phyloP scores from a whole-genome alignment of 2,329 filamentous ascomycete species.

The Raffaelea deltoideospora region DNA sequence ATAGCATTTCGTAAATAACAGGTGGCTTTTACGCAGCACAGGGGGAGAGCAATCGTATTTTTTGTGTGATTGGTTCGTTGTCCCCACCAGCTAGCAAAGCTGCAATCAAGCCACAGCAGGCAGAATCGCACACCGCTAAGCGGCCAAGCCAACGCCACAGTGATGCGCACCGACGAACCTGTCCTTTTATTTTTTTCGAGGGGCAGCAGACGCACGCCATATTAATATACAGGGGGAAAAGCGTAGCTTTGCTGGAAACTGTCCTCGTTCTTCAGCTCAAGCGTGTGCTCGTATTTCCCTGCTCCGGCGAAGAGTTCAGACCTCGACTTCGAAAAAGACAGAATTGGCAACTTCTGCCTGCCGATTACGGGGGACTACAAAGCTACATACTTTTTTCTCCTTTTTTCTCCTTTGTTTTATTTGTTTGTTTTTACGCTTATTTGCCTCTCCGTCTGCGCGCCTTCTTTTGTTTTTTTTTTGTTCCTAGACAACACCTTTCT shows the following conservation, averaged over 20 bases:
- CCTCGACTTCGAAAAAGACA: too few species aligned
- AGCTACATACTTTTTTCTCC: background rate
- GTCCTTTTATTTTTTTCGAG: conserved; percentile 5
- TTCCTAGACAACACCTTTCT: background rate
- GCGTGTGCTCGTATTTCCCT: conserved; percentile 1
- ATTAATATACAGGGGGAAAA: conserved; percentile 1
- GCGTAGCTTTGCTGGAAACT: conserved; percentile 2
- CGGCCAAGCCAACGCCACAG: too few species aligned
- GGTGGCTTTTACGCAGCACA: background rate
- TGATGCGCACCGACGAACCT: conserved; percentile 3
- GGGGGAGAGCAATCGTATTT: too few species aligned
- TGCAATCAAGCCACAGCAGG: background rate
- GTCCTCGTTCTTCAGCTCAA: conserved; percentile 3
- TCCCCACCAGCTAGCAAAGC: too few species aligned
- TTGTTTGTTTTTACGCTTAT: background rate
- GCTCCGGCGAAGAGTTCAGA: conserved; percentile 3
- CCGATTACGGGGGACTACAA: background rate
- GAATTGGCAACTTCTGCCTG: too few species aligned
- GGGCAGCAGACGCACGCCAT: conserved; percentile 6
- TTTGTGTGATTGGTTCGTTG: background rate
- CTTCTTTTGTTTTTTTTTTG: background rate
- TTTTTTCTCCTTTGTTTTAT: background rate
- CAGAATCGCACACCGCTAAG: background rate
- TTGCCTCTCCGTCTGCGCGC: background rate
- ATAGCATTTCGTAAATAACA: too few species aligned